These are phyloP conservation scores for Irpex sp. DNA, from an alignment of 1,284 basidiomycete species.

Conservation along the genomic window DNA sequence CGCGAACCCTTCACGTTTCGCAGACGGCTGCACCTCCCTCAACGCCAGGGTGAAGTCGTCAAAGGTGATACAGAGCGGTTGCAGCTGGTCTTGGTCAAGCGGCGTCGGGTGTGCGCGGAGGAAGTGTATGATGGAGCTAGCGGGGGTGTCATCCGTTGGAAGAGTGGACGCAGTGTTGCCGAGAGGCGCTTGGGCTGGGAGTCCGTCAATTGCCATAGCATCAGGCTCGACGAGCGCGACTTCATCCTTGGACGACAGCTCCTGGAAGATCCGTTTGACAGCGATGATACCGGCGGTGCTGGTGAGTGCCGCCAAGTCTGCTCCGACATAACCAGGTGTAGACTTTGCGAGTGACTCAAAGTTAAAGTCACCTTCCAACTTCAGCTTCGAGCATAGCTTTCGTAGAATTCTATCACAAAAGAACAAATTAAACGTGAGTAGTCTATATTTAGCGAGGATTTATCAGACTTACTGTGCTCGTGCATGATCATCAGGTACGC, in stretches of 20 bases:
- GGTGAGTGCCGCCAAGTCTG: constrained; percentile 88
- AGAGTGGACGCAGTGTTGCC: neutral
- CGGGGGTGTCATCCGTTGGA: constrained; percentile 39
- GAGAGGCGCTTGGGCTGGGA: neutral
- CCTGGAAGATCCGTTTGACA: constrained; percentile 93
- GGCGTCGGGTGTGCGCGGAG: constrained; percentile 82
- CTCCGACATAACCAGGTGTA: constrained; percentile 97
- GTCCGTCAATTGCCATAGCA: constrained; percentile 50
- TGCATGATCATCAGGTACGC: constrained; percentile 89
- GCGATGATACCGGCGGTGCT: constrained; percentile 95
- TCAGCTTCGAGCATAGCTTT: constrained; percentile 74
- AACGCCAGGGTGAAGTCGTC: constrained; percentile 81
- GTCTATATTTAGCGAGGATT: neutral
- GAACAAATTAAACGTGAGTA: neutral
- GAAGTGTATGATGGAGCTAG: constrained; percentile 84
- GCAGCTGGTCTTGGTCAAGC: constrained; percentile 74
- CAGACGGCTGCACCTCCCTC: constrained; percentile 88
- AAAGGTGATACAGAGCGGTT: constrained; percentile 76
- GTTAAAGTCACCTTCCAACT: constrained; percentile 81
- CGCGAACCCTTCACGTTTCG: constrained; percentile 96
- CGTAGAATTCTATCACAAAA: constrained; percentile 64
- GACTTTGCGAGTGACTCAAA: constrained; percentile 82
- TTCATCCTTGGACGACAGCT: constrained; percentile 63
- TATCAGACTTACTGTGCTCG: constrained; percentile 72
- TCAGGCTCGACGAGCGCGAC: constrained; percentile 47